phyloP scores from a whole-genome alignment of 352 stramenopile genomes.

The Phytophthora pisi region DNA sequence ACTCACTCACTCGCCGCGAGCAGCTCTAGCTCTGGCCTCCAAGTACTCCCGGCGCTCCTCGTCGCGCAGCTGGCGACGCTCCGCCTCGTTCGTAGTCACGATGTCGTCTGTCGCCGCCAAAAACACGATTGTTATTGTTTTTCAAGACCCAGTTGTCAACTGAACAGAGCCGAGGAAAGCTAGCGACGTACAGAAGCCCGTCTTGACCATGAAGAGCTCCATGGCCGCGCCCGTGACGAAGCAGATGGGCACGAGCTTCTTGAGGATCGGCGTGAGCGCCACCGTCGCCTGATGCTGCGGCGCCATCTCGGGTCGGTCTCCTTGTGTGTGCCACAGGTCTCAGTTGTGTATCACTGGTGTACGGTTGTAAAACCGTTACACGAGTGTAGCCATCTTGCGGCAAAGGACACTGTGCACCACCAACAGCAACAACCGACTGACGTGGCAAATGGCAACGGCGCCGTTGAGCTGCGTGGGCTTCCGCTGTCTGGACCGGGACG shows the following conservation, averaged over 20 bases:
- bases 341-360: background rate
- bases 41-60: conserved; percentile 61
- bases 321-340: background rate
- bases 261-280: conserved; percentile 73
- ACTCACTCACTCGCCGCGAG: conserved; percentile 22
- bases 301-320: conserved; percentile 24
- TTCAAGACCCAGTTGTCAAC: background rate
- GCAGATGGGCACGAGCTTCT: conserved; percentile 85
- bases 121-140: conserved; percentile 2
- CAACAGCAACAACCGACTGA: conserved; percentile 6
- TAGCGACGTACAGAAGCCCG: conserved; percentile 75
- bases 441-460: conserved; percentile 1
- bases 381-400: conserved; percentile 18
- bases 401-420: conserved; percentile 15
- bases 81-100: conserved; percentile 77
- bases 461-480: conserved; percentile 41
- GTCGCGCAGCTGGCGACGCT: conserved; percentile 67
- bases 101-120: conserved; percentile 71
- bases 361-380: background rate
- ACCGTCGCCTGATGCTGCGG: conserved; percentile 39
- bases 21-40: conserved; percentile 28
- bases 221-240: conserved; percentile 85
- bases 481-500: conserved; percentile 68
- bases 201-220: conserved; percentile 92
- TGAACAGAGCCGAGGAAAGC: background rate